phyloP scores from a whole-genome alignment of 768 basidiomycete genomes.

The Gloeostereum incarnatum region DNA sequence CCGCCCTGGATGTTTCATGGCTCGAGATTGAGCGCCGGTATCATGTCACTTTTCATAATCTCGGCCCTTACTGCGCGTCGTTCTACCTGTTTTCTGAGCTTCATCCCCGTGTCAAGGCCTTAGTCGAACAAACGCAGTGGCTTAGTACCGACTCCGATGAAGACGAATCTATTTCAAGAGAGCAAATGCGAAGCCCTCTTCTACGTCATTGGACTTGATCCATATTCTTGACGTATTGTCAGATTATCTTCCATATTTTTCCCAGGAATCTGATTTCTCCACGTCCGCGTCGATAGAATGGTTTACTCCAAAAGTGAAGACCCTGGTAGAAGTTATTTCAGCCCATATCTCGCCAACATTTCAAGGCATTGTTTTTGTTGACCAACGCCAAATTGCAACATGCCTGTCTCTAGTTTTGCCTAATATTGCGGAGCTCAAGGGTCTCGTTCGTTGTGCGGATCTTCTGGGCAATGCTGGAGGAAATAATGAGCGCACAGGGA shows the following conservation, averaged over 20 bases:
- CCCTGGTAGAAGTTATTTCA: conserved; percentile 52
- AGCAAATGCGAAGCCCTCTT: too few species aligned
- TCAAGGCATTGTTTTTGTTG: conserved; percentile 82
- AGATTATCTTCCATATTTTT: conserved; percentile 30
- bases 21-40: conserved; percentile 55
- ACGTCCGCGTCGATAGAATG: conserved; percentile 41
- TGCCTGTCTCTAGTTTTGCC: conserved; percentile 59
- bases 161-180: too few species aligned
- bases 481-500: conserved; percentile 27
- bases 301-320: conserved; percentile 66
- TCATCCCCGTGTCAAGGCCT: conserved; percentile 34
- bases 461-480: conserved; percentile 64
- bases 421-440: conserved; percentile 46
- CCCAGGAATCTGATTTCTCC: conserved; percentile 16
- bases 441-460: conserved; percentile 48
- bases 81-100: conserved; percentile 59
- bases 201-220: conserved; percentile 17
- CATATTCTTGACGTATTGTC: conserved; percentile 41
- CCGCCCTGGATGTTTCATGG: conserved; percentile 40
- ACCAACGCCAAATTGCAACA: conserved; percentile 73
- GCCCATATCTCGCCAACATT: conserved; percentile 45
- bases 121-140: too few species aligned
- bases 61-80: conserved; percentile 73
- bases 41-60: conserved; percentile 44
- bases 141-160: conserved; percentile 8